phyloP scores from a whole-genome alignment of 768 basidiomycete species.

The Polyporus arcularius region DNA sequence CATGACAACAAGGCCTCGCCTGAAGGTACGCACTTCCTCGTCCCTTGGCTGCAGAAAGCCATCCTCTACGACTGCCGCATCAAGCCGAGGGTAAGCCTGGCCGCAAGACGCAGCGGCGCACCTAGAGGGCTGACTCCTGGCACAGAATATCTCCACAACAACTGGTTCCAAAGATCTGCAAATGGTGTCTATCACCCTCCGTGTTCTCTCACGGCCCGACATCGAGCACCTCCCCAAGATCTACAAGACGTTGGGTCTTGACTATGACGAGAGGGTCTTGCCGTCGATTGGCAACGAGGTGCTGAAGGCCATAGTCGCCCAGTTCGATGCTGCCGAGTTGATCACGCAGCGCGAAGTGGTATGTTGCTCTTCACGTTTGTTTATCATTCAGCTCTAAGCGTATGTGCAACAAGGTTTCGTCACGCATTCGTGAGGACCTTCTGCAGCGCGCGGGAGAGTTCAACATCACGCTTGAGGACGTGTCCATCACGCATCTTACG shows the following conservation, averaged over 20 bases:
- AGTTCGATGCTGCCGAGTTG: conserved; percentile 95
- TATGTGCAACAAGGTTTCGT: conserved; percentile 66
- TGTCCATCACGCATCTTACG: conserved; percentile 91
- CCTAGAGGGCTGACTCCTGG: conserved; percentile 2
- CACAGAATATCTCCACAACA: conserved; percentile 95
- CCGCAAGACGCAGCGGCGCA: background rate
- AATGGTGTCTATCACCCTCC: conserved; percentile 96
- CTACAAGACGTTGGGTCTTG: conserved; percentile 92
- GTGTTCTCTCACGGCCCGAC: conserved; percentile 94
- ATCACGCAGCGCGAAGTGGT: conserved; percentile 99
- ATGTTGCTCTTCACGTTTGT: conserved; percentile 31
- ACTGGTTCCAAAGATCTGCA: conserved; percentile 99
- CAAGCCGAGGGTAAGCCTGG: conserved; percentile 74
- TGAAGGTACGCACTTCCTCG: conserved; percentile 95
- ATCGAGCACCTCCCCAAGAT: conserved; percentile 85
- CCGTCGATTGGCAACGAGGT: conserved; percentile 99
- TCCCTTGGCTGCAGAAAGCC: conserved; percentile 95
- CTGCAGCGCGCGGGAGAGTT: conserved; percentile 95
- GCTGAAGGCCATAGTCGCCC: conserved; percentile 95
- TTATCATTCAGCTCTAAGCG: background rate
- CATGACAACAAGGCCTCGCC: conserved; percentile 61
- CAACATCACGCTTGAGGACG: conserved; percentile 93
- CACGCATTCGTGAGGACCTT: conserved; percentile 89
- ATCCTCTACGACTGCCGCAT: conserved; percentile 98
- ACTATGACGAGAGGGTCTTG: conserved; percentile 97